phyloP scores from a whole-genome alignment of 306 rosid genomes.

The Pyrus bretschneideri region DNA sequence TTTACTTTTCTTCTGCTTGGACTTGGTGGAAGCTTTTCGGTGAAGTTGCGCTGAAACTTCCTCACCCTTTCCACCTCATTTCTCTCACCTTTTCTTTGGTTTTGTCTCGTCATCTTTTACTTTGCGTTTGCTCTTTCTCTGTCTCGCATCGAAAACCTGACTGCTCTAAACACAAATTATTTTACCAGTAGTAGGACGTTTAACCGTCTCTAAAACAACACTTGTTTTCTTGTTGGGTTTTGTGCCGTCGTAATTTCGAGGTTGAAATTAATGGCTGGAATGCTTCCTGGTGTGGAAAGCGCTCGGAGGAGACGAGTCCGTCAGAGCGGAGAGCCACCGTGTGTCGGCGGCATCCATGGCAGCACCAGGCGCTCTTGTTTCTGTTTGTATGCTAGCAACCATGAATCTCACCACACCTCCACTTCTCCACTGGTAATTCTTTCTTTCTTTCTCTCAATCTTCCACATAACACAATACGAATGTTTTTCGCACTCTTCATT shows the following conservation, averaged over 20 bases:
- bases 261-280: constrained; percentile 49
- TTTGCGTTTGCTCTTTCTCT: background rate
- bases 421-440: constrained; percentile 30
- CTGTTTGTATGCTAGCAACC: constrained; percentile 53
- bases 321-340: constrained; percentile 36
- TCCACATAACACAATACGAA: background rate
- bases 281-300: constrained; percentile 92
- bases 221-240: background rate
- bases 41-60: constrained; percentile 3
- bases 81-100: background rate
- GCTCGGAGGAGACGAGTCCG: constrained; percentile 77
- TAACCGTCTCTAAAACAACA: background rate
- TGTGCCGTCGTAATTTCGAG: background rate
- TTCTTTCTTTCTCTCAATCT: background rate
- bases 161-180: background rate
- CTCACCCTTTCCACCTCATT: background rate
- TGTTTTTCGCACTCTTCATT: background rate
- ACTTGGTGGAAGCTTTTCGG: no score
- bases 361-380: constrained; percentile 44
- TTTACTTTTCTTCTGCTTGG: background rate
- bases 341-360: constrained; percentile 19
- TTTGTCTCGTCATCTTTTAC: background rate
- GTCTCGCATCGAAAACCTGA: background rate
- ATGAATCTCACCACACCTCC: constrained; percentile 32
- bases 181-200: no score